A percentile compares a stretch with the other conserved stretches of the same genome.
phyloP scores from a whole-genome alignment of 2,329 filamentous ascomycete genomes.

The Pseudocercospora pini-densiflorae region DNA sequence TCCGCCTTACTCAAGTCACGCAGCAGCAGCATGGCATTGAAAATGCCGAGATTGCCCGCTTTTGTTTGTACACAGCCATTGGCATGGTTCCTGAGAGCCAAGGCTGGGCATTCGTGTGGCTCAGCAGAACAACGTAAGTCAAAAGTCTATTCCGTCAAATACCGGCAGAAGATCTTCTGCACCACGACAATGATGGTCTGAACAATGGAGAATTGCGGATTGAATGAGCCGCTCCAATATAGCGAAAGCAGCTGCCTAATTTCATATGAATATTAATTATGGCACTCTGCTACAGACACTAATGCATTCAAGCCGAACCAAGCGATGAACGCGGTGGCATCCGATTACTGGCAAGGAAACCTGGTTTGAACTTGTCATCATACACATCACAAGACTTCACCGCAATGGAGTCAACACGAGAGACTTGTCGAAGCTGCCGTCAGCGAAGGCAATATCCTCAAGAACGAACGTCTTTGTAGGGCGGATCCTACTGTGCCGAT shows the following conservation, averaged over 20 bases:
- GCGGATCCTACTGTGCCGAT: neutral
- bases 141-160: neutral
- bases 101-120: conserved; percentile 8
- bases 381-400: conserved; percentile 4
- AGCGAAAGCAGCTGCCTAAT: neutral
- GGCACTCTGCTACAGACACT: neutral
- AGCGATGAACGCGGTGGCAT: neutral
- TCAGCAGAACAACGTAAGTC: conserved; percentile 10
- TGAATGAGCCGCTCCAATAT: neutral
- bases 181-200: neutral
- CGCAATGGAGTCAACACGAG: neutral
- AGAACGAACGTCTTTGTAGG: neutral
- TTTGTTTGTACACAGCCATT: neutral
- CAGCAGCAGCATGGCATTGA: conserved; percentile 6
- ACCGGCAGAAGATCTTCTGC: neutral
- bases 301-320: neutral
- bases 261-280: neutral
- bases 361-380: neutral
- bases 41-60: neutral
- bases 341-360: neutral
- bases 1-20: neutral
- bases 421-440: neutral
- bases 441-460: neutral
- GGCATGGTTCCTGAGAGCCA: conserved; percentile 2
- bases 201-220: neutral